Conservation (phyloP, 2,329 filamentous ascomycete genomes). For the Penicillium occitanis region DNA sequence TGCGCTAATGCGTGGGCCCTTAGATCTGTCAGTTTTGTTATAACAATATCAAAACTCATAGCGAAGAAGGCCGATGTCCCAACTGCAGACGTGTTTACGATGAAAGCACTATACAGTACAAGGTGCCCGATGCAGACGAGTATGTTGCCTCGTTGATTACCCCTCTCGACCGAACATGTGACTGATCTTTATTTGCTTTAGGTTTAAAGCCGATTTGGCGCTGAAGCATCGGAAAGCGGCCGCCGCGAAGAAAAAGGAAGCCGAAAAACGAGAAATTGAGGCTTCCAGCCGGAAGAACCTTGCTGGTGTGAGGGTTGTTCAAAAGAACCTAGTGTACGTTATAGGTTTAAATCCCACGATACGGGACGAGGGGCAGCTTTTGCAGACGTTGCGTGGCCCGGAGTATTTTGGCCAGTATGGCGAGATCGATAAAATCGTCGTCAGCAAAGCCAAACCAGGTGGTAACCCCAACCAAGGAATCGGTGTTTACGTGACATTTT, state of each 20-base stretch:
- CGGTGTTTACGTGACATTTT: constrained; percentile 98
- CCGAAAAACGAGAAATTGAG: constrained; percentile 93
- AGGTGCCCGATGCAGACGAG: constrained; percentile 93
- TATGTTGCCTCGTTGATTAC: constrained; percentile 50
- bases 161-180: not conserved
- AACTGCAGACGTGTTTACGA: constrained; percentile 94
- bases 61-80: constrained; percentile 90
- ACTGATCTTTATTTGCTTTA: constrained; percentile 26
- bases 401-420: constrained; percentile 99
- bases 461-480: constrained; percentile 74
- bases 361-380: constrained; percentile 78
- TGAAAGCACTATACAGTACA: constrained; percentile 96
- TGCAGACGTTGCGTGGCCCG: constrained; percentile 83
- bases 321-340: constrained; percentile 98
- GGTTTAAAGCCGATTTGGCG: constrained; percentile 52
- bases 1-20: constrained; percentile 15
- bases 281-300: constrained; percentile 94
- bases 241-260: constrained; percentile 86
- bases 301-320: constrained; percentile 89
- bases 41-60: constrained; percentile 98
- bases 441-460: constrained; percentile 87
- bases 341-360: constrained; percentile 90
- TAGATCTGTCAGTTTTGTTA: constrained; percentile 99
- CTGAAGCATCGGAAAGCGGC: constrained; percentile 89
- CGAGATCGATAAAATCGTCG: constrained; percentile 97